These are phyloP conservation scores for Leishmania turanica DNA, from an alignment of 208 protist genomes.

Conservation along the genomic window DNA sequence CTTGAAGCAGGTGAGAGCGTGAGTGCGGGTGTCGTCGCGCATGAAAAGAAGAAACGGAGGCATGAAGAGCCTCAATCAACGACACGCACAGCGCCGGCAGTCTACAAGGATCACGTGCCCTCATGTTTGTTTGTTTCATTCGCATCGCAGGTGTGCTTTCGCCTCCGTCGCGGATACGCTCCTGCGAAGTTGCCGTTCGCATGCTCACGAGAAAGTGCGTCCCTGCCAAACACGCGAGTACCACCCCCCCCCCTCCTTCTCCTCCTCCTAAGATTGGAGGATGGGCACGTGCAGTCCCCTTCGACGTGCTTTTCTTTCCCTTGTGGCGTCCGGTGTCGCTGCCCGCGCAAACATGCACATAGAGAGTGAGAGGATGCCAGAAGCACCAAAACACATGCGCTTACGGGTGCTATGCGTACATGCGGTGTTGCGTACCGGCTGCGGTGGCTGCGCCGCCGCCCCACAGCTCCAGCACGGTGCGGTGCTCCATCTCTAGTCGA, in stretches of 20 bases:
- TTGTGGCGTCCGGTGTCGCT: background rate
- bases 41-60: background rate
- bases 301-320: background rate
- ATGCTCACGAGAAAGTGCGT: no score
- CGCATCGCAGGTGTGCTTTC: background rate
- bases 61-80: background rate
- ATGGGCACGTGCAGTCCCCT: background rate
- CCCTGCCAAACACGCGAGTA: background rate
- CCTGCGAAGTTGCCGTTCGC: background rate
- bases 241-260: background rate
- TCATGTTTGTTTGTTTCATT: background rate
- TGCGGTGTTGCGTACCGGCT: background rate
- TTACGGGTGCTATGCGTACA: background rate
- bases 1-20: background rate
- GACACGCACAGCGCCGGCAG: background rate
- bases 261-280: background rate
- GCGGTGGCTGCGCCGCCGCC: slow-evolving; percentile 5
- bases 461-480: slow-evolving; percentile 81
- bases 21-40: background rate
- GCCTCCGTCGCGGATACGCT: background rate
- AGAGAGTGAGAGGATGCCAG: background rate
- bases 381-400: background rate
- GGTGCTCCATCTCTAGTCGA: slow-evolving; percentile 81
- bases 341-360: background rate
- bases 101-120: background rate